phyloP scores from a whole-genome alignment of 345 rosid genomes.

The Aurinia saxatilis region DNA sequence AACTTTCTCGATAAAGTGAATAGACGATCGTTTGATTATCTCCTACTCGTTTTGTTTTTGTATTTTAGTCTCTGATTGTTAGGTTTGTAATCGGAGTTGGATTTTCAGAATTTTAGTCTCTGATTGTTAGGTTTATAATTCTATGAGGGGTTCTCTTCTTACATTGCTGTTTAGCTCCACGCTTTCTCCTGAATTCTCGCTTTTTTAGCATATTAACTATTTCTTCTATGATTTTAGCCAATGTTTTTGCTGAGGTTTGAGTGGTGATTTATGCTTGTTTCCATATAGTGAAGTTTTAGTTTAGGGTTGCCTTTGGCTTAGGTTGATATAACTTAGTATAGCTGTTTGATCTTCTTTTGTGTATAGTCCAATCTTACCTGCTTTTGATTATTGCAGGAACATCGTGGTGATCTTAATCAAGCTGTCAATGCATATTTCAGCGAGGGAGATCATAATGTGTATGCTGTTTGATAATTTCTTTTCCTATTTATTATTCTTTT shows the following conservation, averaged over 20 bases:
- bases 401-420: conserved; percentile 85
- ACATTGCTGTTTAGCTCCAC: conserved; percentile 20
- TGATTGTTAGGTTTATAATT: conserved; percentile 3
- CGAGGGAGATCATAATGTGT: conserved; percentile 75
- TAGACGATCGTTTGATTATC: conserved; percentile 1
- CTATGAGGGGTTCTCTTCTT: conserved; percentile 30
- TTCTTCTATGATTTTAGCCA: neutral
- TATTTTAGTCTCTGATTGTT: neutral
- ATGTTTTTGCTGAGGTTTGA: neutral
- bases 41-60: neutral
- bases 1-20: neutral
- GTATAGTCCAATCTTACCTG: neutral
- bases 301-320: too few species aligned
- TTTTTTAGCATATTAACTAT: neutral
- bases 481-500: neutral
- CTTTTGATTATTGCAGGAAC: conserved; percentile 44
- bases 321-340: too few species aligned
- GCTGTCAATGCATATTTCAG: conserved; percentile 87
- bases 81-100: neutral
- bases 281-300: too few species aligned
- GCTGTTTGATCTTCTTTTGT: too few species aligned
- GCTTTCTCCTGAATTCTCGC: neutral
- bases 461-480: conserved; percentile 7
- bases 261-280: too few species aligned
- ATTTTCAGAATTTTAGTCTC: neutral